Evolutionary conservation across 495 filamentous ascomycete genomes (phyloP).

Genomic region (Parmelia sp.): DNA sequence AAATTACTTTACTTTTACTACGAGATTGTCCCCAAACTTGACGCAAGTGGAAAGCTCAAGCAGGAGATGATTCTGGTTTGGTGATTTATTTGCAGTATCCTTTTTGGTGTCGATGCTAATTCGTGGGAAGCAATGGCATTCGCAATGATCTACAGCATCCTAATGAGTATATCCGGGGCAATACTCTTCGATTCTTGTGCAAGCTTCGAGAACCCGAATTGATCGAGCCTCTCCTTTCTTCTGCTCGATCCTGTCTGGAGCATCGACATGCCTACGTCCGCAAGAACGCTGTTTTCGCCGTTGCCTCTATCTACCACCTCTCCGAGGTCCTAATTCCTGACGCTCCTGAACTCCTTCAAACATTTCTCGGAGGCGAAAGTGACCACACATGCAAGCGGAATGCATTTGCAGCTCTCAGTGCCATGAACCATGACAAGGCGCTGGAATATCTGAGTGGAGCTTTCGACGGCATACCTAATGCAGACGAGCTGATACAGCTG

Average conservation of each 20-base stretch:
- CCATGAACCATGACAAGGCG: conserved; percentile 89
- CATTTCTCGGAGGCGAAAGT: conserved; percentile 84
- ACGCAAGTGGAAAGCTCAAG: conserved; percentile 85
- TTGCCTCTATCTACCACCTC: conserved; percentile 88
- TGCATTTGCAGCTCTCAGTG: conserved; percentile 84
- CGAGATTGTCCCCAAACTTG: conserved; percentile 95
- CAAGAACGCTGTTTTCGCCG: conserved; percentile 94
- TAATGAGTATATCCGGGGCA: conserved; percentile 97
- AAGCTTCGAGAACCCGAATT: conserved; percentile 95
- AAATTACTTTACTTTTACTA: conserved; percentile 99
- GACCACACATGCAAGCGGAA: conserved; percentile 98
- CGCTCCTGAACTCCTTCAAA: conserved; percentile 84
- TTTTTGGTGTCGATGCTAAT: conserved; percentile 7
- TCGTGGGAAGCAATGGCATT: conserved; percentile 75
- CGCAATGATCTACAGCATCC: conserved; percentile 94
- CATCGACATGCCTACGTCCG: conserved; percentile 96
- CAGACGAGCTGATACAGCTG: conserved; percentile 88
- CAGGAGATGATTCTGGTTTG: conserved; percentile 99
- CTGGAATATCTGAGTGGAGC: conserved; percentile 83
- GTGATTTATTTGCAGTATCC: conserved; percentile 44
- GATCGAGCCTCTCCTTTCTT: conserved; percentile 89
- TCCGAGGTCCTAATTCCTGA: conserved; percentile 91
- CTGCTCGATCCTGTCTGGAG: conserved; percentile 83
- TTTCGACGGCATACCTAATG: conserved; percentile 89
- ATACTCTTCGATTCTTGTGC: conserved; percentile 92